Base-by-base conservation (phyloP, 208 protist genomes). In the Tetramitus jugosus region DNA sequence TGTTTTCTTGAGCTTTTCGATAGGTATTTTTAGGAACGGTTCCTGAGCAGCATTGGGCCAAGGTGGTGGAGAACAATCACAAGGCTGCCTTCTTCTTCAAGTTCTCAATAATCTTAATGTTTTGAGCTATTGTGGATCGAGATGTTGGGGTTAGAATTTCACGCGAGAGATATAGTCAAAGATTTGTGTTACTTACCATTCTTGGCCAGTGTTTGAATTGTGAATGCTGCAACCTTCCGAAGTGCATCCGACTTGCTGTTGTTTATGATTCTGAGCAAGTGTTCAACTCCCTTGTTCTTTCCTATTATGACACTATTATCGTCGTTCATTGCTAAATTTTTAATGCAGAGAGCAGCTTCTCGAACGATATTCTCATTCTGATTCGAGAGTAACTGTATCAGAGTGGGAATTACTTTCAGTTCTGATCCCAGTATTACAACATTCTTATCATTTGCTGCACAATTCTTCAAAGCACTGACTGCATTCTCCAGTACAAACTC, bases 281-380 rank as follows among this genome's bases (percentile, higher is more conserved):
- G 26, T 71, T 71, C 65, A 33, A 71, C 13, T 33, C 65, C 65
- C 33, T 46, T 71, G 7, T 26, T 1, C 31, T 71, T 42, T 35
- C 65, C 65, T 31, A 71, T 49, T n/a, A 29, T 71, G 0, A 37
- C 35, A n/a, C 65, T 49, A 8, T 4, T 49, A 35, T 87, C 84
- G 23, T 86, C 68, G 40, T 87, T 77, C 26, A 67, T 67, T 56
- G 87, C 90, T 2, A 95, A 69, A 77, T 94, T 93, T 77, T 92
- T 93, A 33, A 94, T 78, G 33, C 84, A 91, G 40, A 94, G 79
- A 14, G 88, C 88, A 26, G 88, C 88, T 83, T 95, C 92, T 42
- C 86, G 79, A 23, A 89, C 90, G 31, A 87, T 91, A 65, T 94
- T 91, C 46, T 94, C 92, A 8, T 89, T 88, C n/a, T 85, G 87